Evolutionary conservation across 305 asterid species (phyloP).

Genomic region (Ilex paraguariensis): DNA sequence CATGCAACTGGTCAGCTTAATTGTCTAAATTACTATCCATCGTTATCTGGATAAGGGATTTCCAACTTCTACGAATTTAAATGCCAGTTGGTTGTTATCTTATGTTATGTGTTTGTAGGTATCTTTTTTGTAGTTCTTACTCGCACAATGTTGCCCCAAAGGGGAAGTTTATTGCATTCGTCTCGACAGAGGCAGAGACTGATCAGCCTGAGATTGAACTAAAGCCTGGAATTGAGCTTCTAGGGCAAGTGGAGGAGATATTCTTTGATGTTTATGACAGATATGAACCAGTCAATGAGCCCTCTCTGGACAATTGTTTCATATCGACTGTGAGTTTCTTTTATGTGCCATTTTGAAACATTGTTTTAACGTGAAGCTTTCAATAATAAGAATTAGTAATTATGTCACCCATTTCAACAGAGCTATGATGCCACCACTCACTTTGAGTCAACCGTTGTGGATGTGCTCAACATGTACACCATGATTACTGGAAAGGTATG

Average conservation of each 20-base stretch:
- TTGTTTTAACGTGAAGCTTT: background rate
- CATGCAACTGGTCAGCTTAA: background rate
- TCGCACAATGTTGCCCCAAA: constrained; percentile 98
- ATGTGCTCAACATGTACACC: constrained; percentile 16
- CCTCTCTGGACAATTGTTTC: constrained; percentile 14
- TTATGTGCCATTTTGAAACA: background rate
- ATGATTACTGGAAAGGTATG: constrained; percentile 20
- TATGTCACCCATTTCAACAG: constrained; percentile 1
- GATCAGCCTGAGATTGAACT: constrained; percentile 83
- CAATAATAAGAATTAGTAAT: background rate
- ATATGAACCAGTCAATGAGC: constrained; percentile 34
- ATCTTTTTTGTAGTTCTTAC: constrained; percentile 90
- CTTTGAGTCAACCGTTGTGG: constrained; percentile 19
- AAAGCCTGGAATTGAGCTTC: constrained; percentile 88
- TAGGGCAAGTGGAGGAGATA: constrained; percentile 91
- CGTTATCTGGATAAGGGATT: background rate
- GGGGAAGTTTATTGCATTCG: constrained; percentile 92
- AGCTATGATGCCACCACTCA: constrained; percentile 22
- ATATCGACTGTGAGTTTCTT: constrained; percentile 14
- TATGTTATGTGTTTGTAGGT: constrained; percentile 45
- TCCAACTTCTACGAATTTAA: background rate
- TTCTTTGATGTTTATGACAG: constrained; percentile 85
- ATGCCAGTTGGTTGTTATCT: background rate
- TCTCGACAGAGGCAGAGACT: constrained; percentile 94
- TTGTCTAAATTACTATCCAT: background rate